These are phyloP conservation scores for Ceratobasidium sp. DNA, from an alignment of 1,284 basidiomycete species.

Conservation along the genomic window DNA sequence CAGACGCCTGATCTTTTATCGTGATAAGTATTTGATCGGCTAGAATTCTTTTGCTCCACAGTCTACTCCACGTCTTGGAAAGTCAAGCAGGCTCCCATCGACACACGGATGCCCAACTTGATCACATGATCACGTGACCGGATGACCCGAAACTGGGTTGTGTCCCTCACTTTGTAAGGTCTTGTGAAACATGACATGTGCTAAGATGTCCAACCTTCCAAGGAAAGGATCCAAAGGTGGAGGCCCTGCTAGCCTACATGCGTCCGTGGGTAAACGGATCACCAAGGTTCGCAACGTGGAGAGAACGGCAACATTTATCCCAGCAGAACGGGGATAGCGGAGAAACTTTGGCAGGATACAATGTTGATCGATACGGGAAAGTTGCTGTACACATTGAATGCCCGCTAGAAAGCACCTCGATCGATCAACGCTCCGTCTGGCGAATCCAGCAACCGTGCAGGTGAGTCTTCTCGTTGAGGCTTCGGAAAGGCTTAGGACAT, in stretches of 20 bases:
- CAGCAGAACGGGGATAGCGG: conserved; percentile 3
- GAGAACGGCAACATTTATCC: neutral
- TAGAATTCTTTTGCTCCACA: conserved; percentile 8
- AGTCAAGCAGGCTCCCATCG: neutral
- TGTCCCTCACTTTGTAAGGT: neutral
- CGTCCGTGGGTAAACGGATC: neutral
- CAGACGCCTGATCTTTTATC: neutral
- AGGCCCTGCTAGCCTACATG: neutral
- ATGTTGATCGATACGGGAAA: conserved; percentile 11
- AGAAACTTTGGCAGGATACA: neutral
- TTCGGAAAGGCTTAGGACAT: neutral
- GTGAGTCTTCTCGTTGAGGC: neutral
- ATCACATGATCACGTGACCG: neutral
- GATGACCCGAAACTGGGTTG: neutral
- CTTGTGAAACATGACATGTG: neutral
- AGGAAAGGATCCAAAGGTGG: neutral
- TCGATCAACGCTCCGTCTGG: conserved; percentile 3
- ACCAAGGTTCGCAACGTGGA: neutral
- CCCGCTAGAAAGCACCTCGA: neutral
- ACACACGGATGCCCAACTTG: neutral
- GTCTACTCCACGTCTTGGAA: conserved; percentile 11
- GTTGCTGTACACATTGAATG: neutral
- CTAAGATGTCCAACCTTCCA: neutral
- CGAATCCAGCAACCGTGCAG: neutral
- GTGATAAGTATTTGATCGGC: conserved; percentile 7